A percentile compares a stretch with the other conserved stretches of the same genome.
phyloP scores from a whole-genome alignment of 306 rosid species.

The Trifolium pratense region DNA sequence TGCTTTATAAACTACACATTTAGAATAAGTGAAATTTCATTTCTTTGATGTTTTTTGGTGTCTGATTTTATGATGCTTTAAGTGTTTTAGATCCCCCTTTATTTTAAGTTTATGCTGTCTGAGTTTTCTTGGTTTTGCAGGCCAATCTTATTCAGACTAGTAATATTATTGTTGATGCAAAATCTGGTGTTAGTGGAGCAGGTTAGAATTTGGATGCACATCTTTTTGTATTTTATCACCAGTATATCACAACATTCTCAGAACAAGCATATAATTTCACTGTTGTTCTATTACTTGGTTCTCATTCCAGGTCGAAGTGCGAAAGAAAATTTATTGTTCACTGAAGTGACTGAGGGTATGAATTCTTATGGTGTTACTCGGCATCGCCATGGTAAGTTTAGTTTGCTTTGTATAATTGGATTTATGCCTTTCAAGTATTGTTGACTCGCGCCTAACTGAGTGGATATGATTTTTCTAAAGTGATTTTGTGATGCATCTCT shows the following conservation, averaged over 20 bases:
- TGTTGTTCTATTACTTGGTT: conserved; percentile 41
- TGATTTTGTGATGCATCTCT: not conserved
- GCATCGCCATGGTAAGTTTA: conserved; percentile 88
- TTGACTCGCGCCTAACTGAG: no score
- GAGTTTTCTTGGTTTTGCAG: conserved; percentile 53
- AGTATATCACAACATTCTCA: not conserved
- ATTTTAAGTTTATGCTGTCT: conserved; percentile 36
- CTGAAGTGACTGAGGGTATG: conserved; percentile 90
- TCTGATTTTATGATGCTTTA: no score
- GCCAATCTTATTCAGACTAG: conserved; percentile 65
- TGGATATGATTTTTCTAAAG: not conserved
- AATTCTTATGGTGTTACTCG: conserved; percentile 83
- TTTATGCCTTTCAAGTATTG: not conserved
- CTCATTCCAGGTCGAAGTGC: conserved; percentile 79
- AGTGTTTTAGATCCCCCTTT: no score
- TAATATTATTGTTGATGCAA: conserved; percentile 82
- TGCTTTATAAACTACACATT: conserved; percentile 20
- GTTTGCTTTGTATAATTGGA: conserved; percentile 2
- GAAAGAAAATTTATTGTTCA: conserved; percentile 77
- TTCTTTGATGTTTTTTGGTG: not conserved
- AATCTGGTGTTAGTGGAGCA: conserved; percentile 98
- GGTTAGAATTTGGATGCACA: conserved; percentile 58
- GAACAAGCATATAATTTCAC: conserved; percentile 28
- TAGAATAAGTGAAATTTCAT: conserved; percentile 6
- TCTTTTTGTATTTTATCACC: conserved; percentile 9